Evolutionary conservation across 345 rosid species (phyloP).

Genomic region (Brassica napus): Da-Ae NC_063446.1:1191501-1192000

Average conservation of each 20-base stretch:
- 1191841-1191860: slow-evolving; percentile 65
- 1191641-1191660: slow-evolving; percentile 2
- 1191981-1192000: background rate
- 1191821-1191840: background rate
- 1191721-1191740: slow-evolving; percentile 86
- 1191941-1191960: background rate
- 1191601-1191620: background rate
- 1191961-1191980: background rate
- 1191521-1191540: slow-evolving; percentile 73
- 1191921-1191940: slow-evolving; percentile 47
- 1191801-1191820: background rate
- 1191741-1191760: slow-evolving; percentile 81
- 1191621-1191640: slow-evolving; percentile 4
- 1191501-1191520: slow-evolving; percentile 91
- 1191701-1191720: slow-evolving; percentile 96
- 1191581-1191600: slow-evolving; percentile 11
- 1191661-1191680: slow-evolving; percentile 88
- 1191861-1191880: slow-evolving; percentile 80
- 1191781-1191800: background rate
- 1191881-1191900: slow-evolving; percentile 81
- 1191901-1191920: slow-evolving; percentile 92
- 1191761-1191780: slow-evolving; percentile 62
- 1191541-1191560: slow-evolving; percentile 95
- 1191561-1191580: slow-evolving; percentile 97
- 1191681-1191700: slow-evolving; percentile 76